These are phyloP conservation scores for Prosopis cineraria DNA, from an alignment of 306 rosid genomes.

Conservation along the genomic window DNA sequence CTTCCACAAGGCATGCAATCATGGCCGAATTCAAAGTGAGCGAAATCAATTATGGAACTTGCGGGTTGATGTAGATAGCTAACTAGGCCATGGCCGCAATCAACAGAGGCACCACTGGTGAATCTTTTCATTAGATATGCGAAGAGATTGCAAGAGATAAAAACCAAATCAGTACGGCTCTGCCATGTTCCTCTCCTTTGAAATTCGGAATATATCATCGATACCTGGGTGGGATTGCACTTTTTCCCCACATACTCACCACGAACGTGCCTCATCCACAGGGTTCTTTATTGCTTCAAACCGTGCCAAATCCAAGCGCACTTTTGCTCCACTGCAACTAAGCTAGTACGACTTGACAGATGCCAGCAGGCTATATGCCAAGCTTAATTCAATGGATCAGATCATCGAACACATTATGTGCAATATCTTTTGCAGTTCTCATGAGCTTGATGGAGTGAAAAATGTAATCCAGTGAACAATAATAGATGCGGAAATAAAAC, in stretches of 20 bases:
- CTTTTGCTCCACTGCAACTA: conserved; percentile 21
- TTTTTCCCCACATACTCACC: conserved; percentile 22
- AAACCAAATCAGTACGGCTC: conserved; percentile 46
- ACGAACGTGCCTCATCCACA: conserved; percentile 21
- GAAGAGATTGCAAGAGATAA: conserved; percentile 34
- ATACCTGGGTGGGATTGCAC: conserved; percentile 37
- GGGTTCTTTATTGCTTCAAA: neutral
- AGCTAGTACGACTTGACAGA: conserved; percentile 7
- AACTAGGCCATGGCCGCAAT: conserved; percentile 17
- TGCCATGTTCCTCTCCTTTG: conserved; percentile 37
- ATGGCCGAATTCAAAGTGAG: conserved; percentile 17
- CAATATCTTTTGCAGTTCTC: neutral
- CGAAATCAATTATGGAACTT: conserved; percentile 26
- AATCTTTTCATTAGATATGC: conserved; percentile 43
- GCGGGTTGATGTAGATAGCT: conserved; percentile 9
- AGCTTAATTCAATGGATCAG: conserved; percentile 1
- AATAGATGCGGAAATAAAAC: neutral
- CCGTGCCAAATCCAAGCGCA: conserved; percentile 24
- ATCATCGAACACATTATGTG: neutral
- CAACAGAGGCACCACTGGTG: conserved; percentile 36
- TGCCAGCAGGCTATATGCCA: neutral
- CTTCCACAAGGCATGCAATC: conserved; percentile 29
- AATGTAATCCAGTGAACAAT: neutral
- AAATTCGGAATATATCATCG: conserved; percentile 24
- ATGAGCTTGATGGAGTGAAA: neutral